These are phyloP conservation scores for Bacidia gigantensis DNA, from an alignment of 495 filamentous ascomycete genomes.

Conservation along the genomic window DNA sequence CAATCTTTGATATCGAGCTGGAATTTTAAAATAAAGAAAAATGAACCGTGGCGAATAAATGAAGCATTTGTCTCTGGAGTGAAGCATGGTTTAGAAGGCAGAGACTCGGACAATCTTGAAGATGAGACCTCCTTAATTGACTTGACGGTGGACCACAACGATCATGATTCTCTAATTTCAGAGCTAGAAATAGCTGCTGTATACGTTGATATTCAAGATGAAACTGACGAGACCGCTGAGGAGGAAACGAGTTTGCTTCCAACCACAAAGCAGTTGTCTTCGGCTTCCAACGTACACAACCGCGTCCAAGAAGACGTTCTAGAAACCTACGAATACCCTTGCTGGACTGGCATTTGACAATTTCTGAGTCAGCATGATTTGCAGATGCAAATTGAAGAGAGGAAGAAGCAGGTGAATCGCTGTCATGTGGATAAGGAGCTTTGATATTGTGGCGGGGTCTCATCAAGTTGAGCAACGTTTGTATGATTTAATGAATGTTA, in stretches of 20 bases:
- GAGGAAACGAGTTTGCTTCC: neutral
- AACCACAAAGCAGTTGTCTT: neutral
- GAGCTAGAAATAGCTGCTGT: neutral
- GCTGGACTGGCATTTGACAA: neutral
- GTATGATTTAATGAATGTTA: too few relatives aligned
- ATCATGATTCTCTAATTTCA: neutral
- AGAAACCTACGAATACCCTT: neutral
- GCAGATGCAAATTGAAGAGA: too few relatives aligned
- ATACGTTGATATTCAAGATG: neutral
- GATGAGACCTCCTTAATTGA: neutral
- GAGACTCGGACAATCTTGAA: neutral
- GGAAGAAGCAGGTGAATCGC: too few relatives aligned
- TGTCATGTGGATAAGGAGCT: too few relatives aligned
- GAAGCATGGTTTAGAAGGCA: neutral
- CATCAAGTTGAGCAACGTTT: too few relatives aligned
- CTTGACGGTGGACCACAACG: neutral
- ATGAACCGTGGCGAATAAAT: neutral
- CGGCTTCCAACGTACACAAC: neutral
- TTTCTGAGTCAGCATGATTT: neutral
- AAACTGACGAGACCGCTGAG: neutral
- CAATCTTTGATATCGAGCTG: neutral
- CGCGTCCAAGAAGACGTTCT: neutral
- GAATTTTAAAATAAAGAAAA: neutral
- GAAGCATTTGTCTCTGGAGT: neutral
- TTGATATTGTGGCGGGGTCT: too few relatives aligned